Conservation (phyloP, 192 early-diverging fungal genomes). For the Coemansia sp. region DNA sequence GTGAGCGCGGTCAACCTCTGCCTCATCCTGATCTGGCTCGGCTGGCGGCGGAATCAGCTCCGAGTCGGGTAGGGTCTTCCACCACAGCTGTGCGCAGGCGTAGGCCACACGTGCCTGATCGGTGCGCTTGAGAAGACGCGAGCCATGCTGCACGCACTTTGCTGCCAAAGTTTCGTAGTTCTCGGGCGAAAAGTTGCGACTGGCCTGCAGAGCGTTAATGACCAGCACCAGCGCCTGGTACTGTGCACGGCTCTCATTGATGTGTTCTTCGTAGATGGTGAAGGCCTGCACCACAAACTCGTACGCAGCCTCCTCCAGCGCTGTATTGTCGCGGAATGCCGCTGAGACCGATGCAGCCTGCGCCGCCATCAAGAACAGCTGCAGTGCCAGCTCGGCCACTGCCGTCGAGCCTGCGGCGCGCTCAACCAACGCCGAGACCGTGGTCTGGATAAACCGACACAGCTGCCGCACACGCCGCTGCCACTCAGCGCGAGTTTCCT, state of each 20-base stretch:
- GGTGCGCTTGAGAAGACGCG: constrained; percentile 87
- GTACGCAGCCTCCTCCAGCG: constrained; percentile 92
- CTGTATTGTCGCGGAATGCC: constrained; percentile 61
- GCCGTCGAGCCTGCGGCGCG: constrained; percentile 53
- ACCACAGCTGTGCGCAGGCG: constrained; percentile 89
- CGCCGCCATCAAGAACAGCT: constrained; percentile 84
- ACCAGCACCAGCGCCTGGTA: constrained; percentile 86
- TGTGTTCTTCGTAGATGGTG: constrained; percentile 94
- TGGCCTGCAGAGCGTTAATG: constrained; percentile 81
- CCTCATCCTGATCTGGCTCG: constrained; percentile 53
- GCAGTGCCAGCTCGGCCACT: constrained; percentile 61
- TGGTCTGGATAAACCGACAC: constrained; percentile 87
- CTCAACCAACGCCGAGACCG: constrained; percentile 72
- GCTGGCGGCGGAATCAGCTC: constrained; percentile 46
- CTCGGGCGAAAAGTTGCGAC: constrained; percentile 78
- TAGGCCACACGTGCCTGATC: constrained; percentile 91
- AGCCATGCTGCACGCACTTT: constrained; percentile 86
- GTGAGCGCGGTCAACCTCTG: constrained; percentile 32
- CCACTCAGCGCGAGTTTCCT: constrained; percentile 38
- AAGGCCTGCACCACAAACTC: constrained; percentile 98
- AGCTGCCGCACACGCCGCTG: constrained; percentile 75
- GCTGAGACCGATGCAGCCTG: constrained; percentile 69
- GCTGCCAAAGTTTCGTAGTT: constrained; percentile 95
- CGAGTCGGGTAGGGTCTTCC: constrained; percentile 62
- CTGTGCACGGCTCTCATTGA: constrained; percentile 90